Conservation (phyloP, 768 basidiomycete genomes). For the Naematelia aurantialba region DNA sequence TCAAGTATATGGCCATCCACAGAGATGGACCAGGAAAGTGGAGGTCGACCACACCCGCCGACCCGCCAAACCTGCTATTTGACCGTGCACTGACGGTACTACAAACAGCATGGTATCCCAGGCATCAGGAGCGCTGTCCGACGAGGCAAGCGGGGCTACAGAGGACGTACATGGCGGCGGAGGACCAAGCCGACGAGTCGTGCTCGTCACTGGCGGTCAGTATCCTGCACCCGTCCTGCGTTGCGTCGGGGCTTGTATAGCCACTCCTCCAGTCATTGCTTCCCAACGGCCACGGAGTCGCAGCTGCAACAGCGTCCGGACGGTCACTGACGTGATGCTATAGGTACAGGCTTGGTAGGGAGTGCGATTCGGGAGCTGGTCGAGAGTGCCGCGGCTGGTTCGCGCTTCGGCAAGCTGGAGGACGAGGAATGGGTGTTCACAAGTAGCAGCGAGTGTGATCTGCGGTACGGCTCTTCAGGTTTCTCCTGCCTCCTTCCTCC, state of each 20-base stretch:
- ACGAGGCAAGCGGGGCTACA: too few species aligned
- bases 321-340: too few species aligned
- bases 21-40: neutral
- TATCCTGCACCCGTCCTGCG: neutral
- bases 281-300: too few species aligned
- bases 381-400: conserved; percentile 71
- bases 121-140: too few species aligned
- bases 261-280: too few species aligned
- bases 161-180: too few species aligned
- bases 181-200: neutral
- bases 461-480: conserved; percentile 63
- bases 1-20: too few species aligned
- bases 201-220: neutral
- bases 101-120: too few species aligned
- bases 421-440: conserved; percentile 86
- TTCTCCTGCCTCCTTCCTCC: neutral
- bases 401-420: conserved; percentile 67
- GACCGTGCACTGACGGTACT: too few species aligned
- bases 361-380: conserved; percentile 74
- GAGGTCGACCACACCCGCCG: neutral
- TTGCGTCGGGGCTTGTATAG: too few species aligned
- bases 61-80: too few species aligned
- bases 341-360: conserved; percentile 70
- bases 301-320: too few species aligned
- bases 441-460: conserved; percentile 72